phyloP scores from a whole-genome alignment of 78 protist genomes.

The Trichosphaerium sp. region DNA sequence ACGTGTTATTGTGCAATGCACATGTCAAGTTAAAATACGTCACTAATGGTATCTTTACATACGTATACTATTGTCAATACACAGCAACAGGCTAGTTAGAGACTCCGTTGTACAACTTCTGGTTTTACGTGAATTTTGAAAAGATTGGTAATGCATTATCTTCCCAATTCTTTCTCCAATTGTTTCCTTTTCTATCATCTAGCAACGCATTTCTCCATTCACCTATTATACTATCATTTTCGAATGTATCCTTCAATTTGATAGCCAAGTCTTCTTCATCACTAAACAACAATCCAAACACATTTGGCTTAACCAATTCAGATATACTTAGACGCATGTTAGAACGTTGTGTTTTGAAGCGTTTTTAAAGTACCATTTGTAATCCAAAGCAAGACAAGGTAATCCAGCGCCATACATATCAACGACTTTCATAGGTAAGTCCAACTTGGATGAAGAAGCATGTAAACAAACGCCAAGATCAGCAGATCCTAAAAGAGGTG shows the following conservation, averaged over 20 bases:
- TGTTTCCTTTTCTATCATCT: background rate
- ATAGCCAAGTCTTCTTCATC: background rate
- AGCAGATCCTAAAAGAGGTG: conserved; percentile 46
- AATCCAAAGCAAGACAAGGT: conserved; percentile 79
- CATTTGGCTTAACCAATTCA: conserved; percentile 45
- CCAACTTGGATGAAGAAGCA: conserved; percentile 78
- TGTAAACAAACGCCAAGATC: conserved; percentile 87
- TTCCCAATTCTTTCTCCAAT: background rate
- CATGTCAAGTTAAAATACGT: too few species aligned
- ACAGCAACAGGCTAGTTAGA: too few species aligned
- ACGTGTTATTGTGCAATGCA: too few species aligned
- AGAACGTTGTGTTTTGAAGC: background rate
- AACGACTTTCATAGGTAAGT: conserved; percentile 96
- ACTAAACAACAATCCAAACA: conserved; percentile 43
- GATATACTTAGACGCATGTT: background rate
- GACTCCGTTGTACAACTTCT: too few species aligned
- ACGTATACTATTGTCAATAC: too few species aligned
- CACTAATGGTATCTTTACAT: too few species aligned
- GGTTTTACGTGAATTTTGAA: too few species aligned
- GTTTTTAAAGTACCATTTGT: conserved; percentile 3
- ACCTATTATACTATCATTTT: too few species aligned
- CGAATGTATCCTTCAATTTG: too few species aligned
- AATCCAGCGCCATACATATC: conserved; percentile 89
- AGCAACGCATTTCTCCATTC: background rate
- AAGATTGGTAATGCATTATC: background rate